phyloP scores from a whole-genome alignment of 2,329 filamentous ascomycete species.

The Neopestalotiopsis clavispora region DNA sequence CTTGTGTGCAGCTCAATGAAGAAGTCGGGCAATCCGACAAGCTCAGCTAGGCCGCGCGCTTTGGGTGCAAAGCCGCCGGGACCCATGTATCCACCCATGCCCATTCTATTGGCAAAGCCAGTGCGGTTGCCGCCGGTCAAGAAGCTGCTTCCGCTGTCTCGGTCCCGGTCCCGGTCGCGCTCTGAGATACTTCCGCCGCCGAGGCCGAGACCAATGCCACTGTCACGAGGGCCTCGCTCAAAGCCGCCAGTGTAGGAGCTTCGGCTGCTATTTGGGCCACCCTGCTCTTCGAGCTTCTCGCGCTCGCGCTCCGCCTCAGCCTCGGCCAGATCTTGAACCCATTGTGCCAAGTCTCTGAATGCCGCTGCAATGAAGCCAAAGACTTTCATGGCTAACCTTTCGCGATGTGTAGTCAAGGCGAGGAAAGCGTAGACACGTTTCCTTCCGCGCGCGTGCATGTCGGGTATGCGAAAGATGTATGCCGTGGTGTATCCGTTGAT shows the following conservation, averaged over 20 bases:
- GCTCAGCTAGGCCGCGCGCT: conserved; percentile 66
- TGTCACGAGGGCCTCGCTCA: conserved; percentile 41
- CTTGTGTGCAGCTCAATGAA: conserved; percentile 69
- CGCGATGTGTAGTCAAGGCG: conserved; percentile 68
- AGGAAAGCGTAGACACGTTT: conserved; percentile 73
- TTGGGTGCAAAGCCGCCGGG: conserved; percentile 61
- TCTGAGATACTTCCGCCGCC: conserved; percentile 30
- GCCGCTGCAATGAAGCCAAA: conserved; percentile 66
- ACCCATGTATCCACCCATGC: conserved; percentile 59
- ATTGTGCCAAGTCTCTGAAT: conserved; percentile 67
- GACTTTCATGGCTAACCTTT: conserved; percentile 68
- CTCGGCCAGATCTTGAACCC: conserved; percentile 70
- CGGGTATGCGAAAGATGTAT: conserved; percentile 72
- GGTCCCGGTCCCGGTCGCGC: conserved; percentile 35
- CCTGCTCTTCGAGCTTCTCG: conserved; percentile 33
- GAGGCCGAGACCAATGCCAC: conserved; percentile 31
- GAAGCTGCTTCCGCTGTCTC: conserved; percentile 55
- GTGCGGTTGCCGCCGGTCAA: conserved; percentile 51
- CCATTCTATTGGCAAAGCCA: conserved; percentile 43
- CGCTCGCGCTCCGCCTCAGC: conserved; percentile 63
- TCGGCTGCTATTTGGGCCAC: conserved; percentile 43
- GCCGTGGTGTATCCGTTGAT: conserved; percentile 71
- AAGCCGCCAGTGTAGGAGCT: conserved; percentile 47
- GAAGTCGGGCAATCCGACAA: conserved; percentile 70
- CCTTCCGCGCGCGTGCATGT: conserved; percentile 69